Percentiles rank a stretch among this genome's conserved stretches.
Conservation (phyloP, 2,329 filamentous ascomycete species). For the Sporothrix brasiliensis region DNA sequence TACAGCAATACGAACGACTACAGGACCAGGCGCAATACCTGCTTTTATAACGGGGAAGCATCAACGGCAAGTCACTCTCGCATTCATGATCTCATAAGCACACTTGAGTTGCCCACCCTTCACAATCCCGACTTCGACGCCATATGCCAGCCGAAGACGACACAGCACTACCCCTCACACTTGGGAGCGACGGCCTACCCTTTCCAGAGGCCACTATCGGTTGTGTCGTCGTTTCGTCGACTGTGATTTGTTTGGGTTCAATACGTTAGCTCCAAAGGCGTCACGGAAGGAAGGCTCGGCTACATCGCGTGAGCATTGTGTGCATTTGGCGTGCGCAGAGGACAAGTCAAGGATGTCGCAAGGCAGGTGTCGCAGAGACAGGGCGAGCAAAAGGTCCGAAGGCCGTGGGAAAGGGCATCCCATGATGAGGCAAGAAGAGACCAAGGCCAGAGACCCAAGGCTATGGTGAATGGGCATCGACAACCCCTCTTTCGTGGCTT, state of each 20-base stretch:
- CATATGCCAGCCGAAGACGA: slow-evolving; percentile 18
- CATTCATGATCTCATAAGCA: too few relatives aligned
- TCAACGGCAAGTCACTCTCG: too few relatives aligned
- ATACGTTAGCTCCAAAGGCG: slow-evolving; percentile 3
- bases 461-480: background rate
- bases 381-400: background rate
- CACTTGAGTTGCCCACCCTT: background rate
- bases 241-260: background rate
- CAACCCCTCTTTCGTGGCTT: background rate
- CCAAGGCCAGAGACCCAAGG: too few relatives aligned
- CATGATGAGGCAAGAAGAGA: background rate
- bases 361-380: background rate
- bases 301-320: background rate
- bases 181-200: background rate
- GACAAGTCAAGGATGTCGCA: slow-evolving; percentile 7
- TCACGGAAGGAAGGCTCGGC: slow-evolving; percentile 7
- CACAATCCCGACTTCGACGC: slow-evolving; percentile 7
- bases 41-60: background rate
- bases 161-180: slow-evolving; percentile 8
- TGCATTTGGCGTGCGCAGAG: background rate
- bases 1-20: background rate
- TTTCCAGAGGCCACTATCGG: background rate
- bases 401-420: background rate
- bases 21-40: background rate
- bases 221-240: slow-evolving; percentile 9